phyloP scores from a whole-genome alignment of 208 protist genomes.

The Porcisia hertigi region DNA sequence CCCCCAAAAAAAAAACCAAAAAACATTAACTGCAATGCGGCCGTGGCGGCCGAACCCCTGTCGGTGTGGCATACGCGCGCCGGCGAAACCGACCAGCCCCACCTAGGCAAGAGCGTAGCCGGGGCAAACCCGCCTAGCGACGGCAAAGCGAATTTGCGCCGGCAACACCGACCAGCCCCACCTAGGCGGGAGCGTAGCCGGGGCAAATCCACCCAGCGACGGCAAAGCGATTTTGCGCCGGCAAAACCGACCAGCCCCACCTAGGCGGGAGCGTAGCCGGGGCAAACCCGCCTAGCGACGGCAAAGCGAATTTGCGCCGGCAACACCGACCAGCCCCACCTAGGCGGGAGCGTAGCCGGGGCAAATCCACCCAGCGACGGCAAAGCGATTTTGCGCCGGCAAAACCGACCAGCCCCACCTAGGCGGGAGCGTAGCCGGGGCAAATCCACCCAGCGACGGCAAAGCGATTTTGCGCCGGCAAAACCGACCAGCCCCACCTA shows the following conservation, averaged over 20 bases:
- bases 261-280: background rate
- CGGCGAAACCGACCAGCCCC: background rate
- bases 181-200: background rate
- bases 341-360: background rate
- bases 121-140: background rate
- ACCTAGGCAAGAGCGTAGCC: too few relatives aligned
- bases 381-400: background rate
- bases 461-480: background rate
- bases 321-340: background rate
- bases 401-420: background rate
- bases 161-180: background rate
- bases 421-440: background rate
- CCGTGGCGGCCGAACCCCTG: background rate
- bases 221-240: background rate
- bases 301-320: background rate
- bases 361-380: too few relatives aligned
- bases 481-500: background rate
- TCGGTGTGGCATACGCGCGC: background rate
- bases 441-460: background rate
- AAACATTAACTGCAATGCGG: too few relatives aligned
- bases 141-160: background rate
- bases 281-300: background rate
- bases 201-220: background rate
- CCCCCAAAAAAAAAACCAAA: too few relatives aligned
- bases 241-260: background rate